phyloP scores from a whole-genome alignment of 164 flowering plant genomes.

The Chimonanthus salicifolius region DNA sequence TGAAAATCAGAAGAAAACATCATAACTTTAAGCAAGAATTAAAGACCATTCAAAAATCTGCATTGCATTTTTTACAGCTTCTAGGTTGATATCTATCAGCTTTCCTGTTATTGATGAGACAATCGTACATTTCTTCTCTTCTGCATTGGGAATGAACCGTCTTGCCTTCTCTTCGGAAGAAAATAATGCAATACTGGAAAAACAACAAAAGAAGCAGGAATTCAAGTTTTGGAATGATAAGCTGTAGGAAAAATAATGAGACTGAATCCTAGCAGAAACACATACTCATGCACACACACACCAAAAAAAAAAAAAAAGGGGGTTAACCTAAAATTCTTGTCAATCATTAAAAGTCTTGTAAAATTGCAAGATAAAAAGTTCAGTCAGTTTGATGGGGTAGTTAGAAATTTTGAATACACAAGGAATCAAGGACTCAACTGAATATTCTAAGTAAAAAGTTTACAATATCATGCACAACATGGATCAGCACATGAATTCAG shows the following conservation, averaged over 20 bases:
- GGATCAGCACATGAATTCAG: neutral
- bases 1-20: neutral
- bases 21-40: conserved; percentile 37
- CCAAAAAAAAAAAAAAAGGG: neutral
- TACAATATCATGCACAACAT: neutral
- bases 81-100: conserved; percentile 54
- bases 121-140: conserved; percentile 54
- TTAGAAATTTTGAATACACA: neutral
- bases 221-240: neutral
- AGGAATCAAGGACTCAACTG: neutral
- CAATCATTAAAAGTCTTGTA: neutral
- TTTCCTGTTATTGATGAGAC: conserved; percentile 72
- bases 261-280: too few relatives aligned
- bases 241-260: neutral
- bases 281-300: too few relatives aligned
- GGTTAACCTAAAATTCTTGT: neutral
- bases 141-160: conserved; percentile 59
- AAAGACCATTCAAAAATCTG: conserved; percentile 46
- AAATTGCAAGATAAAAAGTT: neutral
- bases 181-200: conserved; percentile 66
- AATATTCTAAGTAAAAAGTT: too few relatives aligned
- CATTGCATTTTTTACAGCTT: conserved; percentile 48
- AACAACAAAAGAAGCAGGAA: neutral
- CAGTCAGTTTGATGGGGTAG: neutral
- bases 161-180: conserved; percentile 63